Evolutionary conservation across 306 rosid species (phyloP).

Genomic region (Trifolium fragiferum): DNA sequence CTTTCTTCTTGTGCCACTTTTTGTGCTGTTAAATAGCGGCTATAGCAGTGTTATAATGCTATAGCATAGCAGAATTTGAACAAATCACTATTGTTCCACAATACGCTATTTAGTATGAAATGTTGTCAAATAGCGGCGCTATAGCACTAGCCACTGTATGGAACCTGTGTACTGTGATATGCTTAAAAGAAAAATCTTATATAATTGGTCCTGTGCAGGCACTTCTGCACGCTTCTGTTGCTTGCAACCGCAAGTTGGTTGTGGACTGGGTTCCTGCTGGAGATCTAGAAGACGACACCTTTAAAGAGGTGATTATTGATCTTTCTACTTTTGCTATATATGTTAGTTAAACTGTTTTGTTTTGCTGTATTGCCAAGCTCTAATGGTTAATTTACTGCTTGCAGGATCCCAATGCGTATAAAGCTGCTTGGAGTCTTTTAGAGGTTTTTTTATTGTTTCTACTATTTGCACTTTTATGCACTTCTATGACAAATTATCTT

Average conservation of each 20-base stretch:
- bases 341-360: slow-evolving; percentile 10
- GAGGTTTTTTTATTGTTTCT: slow-evolving; percentile 50
- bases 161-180: slow-evolving; percentile 5
- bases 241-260: slow-evolving; percentile 57
- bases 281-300: slow-evolving; percentile 71
- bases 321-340: slow-evolving; percentile 13
- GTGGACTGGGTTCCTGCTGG: slow-evolving; percentile 82
- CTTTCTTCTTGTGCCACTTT: too few species aligned
- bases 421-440: slow-evolving; percentile 76
- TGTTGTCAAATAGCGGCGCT: too few species aligned
- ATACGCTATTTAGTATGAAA: too few species aligned
- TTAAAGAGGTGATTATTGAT: slow-evolving; percentile 52
- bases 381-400: slow-evolving; percentile 37
- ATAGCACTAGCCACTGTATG: too few species aligned
- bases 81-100: too few species aligned
- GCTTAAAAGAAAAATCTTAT: slow-evolving; percentile 26
- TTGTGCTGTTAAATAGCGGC: too few species aligned
- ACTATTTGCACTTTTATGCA: slow-evolving; percentile 9
- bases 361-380: slow-evolving; percentile 8
- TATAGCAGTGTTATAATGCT: too few species aligned
- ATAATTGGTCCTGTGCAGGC: slow-evolving; percentile 54
- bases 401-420: slow-evolving; percentile 67
- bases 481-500: slow-evolving; percentile 15
- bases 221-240: slow-evolving; percentile 80
- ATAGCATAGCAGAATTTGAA: too few species aligned